Percentiles rank a stretch among this genome's conserved stretches.
These are phyloP conservation scores for Aspergillus luchuensis DNA, from an alignment of 2,329 filamentous ascomycete species.

Conservation along the genomic window DNA sequence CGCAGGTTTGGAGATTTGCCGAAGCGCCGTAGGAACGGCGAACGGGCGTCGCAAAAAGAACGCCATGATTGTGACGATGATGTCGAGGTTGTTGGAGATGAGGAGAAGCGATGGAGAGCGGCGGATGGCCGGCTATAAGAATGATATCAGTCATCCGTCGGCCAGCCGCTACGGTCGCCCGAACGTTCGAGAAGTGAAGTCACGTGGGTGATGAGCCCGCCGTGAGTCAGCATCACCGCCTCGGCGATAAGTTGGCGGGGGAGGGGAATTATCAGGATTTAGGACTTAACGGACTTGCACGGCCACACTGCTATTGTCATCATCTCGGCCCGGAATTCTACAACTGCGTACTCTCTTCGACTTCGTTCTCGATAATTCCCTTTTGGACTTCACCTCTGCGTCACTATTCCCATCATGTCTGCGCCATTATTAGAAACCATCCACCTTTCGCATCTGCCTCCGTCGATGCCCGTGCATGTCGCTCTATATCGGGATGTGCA, in stretches of 20 bases:
- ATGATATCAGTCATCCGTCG: slow-evolving; percentile 30
- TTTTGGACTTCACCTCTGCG: not conserved
- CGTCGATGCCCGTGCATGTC: slow-evolving; percentile 67
- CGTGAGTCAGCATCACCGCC: slow-evolving; percentile 19
- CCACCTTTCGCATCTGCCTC: slow-evolving; percentile 73
- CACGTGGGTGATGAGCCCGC: slow-evolving; percentile 13
- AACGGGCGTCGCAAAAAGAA: slow-evolving; percentile 67
- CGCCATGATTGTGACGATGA: slow-evolving; percentile 54
- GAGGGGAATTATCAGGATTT: slow-evolving; percentile 13
- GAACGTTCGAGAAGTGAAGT: slow-evolving; percentile 43
- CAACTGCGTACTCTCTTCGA: not conserved
- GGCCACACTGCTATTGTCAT: slow-evolving; percentile 1
- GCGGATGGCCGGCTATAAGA: slow-evolving; percentile 24
- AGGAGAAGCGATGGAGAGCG: slow-evolving; percentile 15
- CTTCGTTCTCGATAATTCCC: not conserved
- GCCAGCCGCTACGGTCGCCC: slow-evolving; percentile 27
- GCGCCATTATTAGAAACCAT: slow-evolving; percentile 62
- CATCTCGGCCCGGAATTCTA: not conserved
- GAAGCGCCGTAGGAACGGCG: slow-evolving; percentile 61
- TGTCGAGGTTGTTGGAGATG: slow-evolving; percentile 10
- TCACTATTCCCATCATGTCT: slow-evolving; percentile 25
- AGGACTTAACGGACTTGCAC: slow-evolving; percentile 7
- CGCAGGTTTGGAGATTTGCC: slow-evolving; percentile 57
- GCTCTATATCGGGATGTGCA: slow-evolving; percentile 73
- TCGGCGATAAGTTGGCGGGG: slow-evolving; percentile 21